Evolutionary conservation across 306 rosid species (phyloP), one percentile per base, ranked within the genome.

Genomic region (Dryas drummondii): DNA sequence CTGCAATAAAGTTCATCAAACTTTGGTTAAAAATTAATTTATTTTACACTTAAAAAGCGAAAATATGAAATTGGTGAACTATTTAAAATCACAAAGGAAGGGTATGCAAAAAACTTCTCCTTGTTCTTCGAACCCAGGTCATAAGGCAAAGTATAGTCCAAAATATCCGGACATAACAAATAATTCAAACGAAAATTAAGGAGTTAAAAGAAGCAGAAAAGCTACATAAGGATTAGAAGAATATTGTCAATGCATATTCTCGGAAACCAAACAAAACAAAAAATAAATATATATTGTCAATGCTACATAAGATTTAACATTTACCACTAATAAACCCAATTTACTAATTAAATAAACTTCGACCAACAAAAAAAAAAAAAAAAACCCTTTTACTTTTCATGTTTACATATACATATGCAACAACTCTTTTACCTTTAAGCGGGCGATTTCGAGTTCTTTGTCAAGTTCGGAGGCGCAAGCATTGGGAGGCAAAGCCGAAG

Each of bases 401-500:
- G n/a, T 11, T 22, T 12, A 47, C 9, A 47, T 9, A 66, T 17
- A 49, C 1, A 1, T 48, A 52, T 5, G 67, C 71, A 70, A 75
- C 9, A 8, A 22, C 50, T 13, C 17, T 74, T 80, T 63, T 65
- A 89, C 98, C 97, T 93, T 88, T 22, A 93, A 84, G 27, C 82
- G 84, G 2, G 70, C 76, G 40, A 89, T 85, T 84, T 87, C 87
- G 41, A 74, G 77, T 40, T 91, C 89, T 37, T 80, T 86, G 40
- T 82, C 81, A 11, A 44, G 27, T 15, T 62, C 52, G 46, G 26
- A 63, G 67, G 19, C 44, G 81, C 7, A 42, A 50, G 9, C 68
- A 19, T 37, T 46, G 7, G 65, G 50, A 46, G 75, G 9, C 19
- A 68, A 32, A 2, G 75, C 70, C 26, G 86, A 76, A 14, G 75